These are phyloP conservation scores for Rugonectria rugulosa DNA, from an alignment of 2,329 filamentous ascomycete genomes.

Conservation along the genomic window DNA sequence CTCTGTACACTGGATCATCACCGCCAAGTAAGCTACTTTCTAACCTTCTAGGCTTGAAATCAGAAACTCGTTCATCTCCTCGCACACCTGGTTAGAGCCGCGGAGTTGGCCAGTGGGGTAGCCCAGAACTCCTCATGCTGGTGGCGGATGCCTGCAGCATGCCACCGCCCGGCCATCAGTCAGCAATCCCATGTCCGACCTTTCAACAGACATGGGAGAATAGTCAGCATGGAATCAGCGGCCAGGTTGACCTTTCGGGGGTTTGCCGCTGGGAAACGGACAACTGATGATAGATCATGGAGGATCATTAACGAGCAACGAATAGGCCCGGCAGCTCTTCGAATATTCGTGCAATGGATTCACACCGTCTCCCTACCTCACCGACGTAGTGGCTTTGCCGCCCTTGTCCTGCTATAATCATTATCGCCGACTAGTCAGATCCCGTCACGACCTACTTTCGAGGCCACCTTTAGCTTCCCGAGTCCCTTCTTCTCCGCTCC, in stretches of 20 bases:
- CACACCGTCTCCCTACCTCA: constrained; percentile 14
- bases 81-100: not conserved
- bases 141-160: constrained; percentile 21
- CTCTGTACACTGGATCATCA: not conserved
- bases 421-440: constrained; percentile 11
- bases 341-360: not conserved
- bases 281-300: not conserved
- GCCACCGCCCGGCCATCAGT: constrained; percentile 16
- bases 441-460: constrained; percentile 16
- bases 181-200: constrained; percentile 8
- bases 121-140: constrained; percentile 5
- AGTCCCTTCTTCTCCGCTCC: constrained; percentile 16
- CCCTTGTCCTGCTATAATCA: constrained; percentile 14
- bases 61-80: no score
- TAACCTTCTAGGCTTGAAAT: not conserved
- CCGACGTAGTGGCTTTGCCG: constrained; percentile 9
- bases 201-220: constrained; percentile 6
- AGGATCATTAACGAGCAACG: not conserved
- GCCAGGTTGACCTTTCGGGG: constrained; percentile 1
- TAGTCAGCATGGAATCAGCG: constrained; percentile 18
- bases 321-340: not conserved
- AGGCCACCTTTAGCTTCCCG: constrained; percentile 19
- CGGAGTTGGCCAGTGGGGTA: constrained; percentile 10
- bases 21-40: not conserved
- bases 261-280: constrained; percentile 1